Evolutionary conservation across 148 eudicot genomes (phyloP).

Genomic region (Rhododendron ferrugineum): DNA sequence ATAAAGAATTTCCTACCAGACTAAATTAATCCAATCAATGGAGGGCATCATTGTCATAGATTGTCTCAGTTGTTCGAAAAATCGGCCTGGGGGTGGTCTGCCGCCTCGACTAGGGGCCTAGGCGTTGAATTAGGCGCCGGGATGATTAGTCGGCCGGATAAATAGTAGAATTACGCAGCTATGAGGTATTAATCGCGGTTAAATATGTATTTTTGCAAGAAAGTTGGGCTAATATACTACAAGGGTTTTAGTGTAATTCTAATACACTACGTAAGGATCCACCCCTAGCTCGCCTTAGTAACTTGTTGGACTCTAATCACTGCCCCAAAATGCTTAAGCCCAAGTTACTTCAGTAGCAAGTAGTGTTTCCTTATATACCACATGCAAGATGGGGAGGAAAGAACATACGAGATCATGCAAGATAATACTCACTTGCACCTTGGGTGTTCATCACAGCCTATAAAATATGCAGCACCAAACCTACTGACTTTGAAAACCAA

Average conservation of each 20-base stretch:
- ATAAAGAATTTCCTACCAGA: background rate
- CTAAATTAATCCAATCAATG: background rate
- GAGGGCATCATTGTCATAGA: constrained; percentile 63
- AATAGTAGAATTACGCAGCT: background rate
- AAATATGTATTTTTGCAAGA: background rate
- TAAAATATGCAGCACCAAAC: constrained; percentile 87
- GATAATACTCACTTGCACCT: constrained; percentile 76
- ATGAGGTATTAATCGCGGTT: background rate
- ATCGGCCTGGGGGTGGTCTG: background rate
- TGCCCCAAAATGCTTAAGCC: background rate
- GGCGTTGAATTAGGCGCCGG: background rate
- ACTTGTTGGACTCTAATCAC: background rate
- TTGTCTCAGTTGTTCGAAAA: constrained; percentile 27
- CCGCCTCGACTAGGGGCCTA: background rate
- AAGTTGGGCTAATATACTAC: background rate
- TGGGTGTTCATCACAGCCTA: constrained; percentile 97
- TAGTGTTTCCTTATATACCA: background rate
- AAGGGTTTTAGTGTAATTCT: background rate
- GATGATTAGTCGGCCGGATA: background rate
- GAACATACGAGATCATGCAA: background rate
- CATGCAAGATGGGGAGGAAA: background rate
- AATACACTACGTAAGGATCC: background rate
- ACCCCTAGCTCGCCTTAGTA: background rate
- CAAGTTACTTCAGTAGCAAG: background rate
- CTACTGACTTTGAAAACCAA: constrained; percentile 83